Percentiles rank a stretch among this genome's conserved stretches.
phyloP scores from a whole-genome alignment of 768 basidiomycete genomes.

The Cyclocybe cylindracea region DNA sequence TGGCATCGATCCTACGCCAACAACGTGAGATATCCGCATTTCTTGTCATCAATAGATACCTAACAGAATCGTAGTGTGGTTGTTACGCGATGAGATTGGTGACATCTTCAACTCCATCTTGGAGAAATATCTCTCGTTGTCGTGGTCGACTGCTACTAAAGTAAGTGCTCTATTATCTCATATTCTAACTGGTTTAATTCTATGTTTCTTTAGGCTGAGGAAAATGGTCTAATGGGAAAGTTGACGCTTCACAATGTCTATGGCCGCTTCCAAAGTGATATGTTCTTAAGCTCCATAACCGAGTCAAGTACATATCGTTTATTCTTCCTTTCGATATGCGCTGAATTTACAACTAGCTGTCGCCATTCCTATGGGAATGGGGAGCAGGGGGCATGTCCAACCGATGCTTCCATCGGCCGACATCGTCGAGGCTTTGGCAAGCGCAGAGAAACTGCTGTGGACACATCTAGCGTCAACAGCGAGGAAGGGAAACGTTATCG shows the following conservation, averaged over 20 bases:
- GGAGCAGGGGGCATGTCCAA: slow-evolving; percentile 38
- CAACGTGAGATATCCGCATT: slow-evolving; percentile 53
- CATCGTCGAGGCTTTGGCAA: slow-evolving; percentile 58
- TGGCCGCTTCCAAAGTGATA: slow-evolving; percentile 77
- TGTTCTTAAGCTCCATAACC: slow-evolving; percentile 86
- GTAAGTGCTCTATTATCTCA: slow-evolving; percentile 30
- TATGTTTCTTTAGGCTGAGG: slow-evolving; percentile 57
- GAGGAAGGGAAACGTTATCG: slow-evolving; percentile 61
- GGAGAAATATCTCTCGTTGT: slow-evolving; percentile 56
- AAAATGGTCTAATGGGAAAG: slow-evolving; percentile 72
- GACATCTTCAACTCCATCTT: slow-evolving; percentile 56
- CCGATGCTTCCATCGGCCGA: slow-evolving; percentile 53
- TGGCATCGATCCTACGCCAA: slow-evolving; percentile 63
- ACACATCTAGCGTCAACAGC: slow-evolving; percentile 57
- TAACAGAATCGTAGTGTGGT: slow-evolving; percentile 52
- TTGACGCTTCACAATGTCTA: slow-evolving; percentile 80
- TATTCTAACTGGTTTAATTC: neutral
- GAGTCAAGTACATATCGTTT: slow-evolving; percentile 75
- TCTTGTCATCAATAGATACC: neutral
- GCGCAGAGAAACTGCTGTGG: slow-evolving; percentile 74
- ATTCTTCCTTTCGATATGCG: neutral
- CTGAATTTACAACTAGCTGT: slow-evolving; percentile 53
- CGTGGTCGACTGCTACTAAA: slow-evolving; percentile 58
- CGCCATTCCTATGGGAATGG: slow-evolving; percentile 80
- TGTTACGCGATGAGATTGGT: slow-evolving; percentile 57